A percentile compares a stretch with the other conserved stretches of the same genome.
Conservation (phyloP, 345 rosid species). For the Brassica juncea region DNA sequence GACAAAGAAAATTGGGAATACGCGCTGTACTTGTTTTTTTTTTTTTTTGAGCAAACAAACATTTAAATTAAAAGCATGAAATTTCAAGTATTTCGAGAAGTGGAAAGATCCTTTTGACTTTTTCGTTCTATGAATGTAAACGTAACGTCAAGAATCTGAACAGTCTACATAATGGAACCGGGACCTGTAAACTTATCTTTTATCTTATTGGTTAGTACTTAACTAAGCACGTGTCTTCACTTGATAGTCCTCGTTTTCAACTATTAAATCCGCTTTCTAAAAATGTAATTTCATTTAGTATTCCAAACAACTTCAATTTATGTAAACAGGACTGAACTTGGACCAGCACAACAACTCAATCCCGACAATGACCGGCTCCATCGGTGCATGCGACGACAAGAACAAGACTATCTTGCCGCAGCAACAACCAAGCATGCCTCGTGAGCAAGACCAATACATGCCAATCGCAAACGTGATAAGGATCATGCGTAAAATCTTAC, state of each 20-base stretch:
- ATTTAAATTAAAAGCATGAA: background rate
- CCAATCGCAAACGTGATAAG: conserved; percentile 70
- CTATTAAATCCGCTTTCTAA: background rate
- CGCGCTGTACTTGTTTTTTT: background rate
- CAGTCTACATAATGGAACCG: background rate
- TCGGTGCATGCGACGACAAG: background rate
- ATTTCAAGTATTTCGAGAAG: conserved; percentile 21
- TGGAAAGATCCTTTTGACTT: conserved; percentile 14
- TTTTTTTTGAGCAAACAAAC: too few species aligned
- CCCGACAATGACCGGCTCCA: conserved; percentile 10
- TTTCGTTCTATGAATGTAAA: conserved; percentile 1
- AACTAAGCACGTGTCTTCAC: background rate
- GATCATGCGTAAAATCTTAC: conserved; percentile 65
- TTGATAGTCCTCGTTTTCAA: conserved; percentile 1
- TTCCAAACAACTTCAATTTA: background rate
- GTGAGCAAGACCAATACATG: conserved; percentile 70
- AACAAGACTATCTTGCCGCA: background rate
- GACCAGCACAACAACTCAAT: conserved; percentile 28
- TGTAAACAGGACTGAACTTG: conserved; percentile 22
- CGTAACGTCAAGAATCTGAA: conserved; percentile 40
- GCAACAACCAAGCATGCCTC: conserved; percentile 32
- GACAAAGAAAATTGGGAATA: conserved; percentile 4
- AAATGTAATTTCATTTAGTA: background rate
- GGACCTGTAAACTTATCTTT: conserved; percentile 14
- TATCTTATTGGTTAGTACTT: conserved; percentile 28